phyloP scores from a whole-genome alignment of 192 early-diverging fungal genomes.

The Coemansia sp. region DNA sequence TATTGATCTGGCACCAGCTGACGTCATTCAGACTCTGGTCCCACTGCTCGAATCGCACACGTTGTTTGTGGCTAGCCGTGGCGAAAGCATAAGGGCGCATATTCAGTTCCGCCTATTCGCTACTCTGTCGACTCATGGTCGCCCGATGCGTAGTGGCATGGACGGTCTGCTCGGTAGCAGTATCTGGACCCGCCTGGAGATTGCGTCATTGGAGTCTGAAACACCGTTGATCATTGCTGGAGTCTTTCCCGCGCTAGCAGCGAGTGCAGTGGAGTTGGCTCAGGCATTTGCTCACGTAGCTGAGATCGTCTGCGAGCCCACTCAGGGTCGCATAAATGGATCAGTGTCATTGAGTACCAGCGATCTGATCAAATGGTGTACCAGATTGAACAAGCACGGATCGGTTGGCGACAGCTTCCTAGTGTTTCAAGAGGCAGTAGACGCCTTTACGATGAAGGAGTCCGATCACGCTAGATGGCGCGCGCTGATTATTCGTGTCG shows the following conservation, averaged over 20 bases:
- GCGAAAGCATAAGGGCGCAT: constrained; percentile 81
- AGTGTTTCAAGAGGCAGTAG: constrained; percentile 81
- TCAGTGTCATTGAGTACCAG: constrained; percentile 68
- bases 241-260: constrained; percentile 44
- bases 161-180: constrained; percentile 54
- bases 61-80: constrained; percentile 88
- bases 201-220: constrained; percentile 59
- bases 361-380: constrained; percentile 92
- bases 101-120: constrained; percentile 91
- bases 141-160: constrained; percentile 41
- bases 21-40: constrained; percentile 89
- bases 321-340: constrained; percentile 42
- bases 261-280: constrained; percentile 60
- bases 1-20: constrained; percentile 92
- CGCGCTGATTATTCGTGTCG: constrained; percentile 61
- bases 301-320: constrained; percentile 38
- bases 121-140: constrained; percentile 65
- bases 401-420: constrained; percentile 22
- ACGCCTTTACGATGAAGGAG: constrained; percentile 85
- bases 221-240: constrained; percentile 29
- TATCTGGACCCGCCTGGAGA: constrained; percentile 79
- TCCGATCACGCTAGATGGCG: constrained; percentile 66
- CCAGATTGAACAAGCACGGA: constrained; percentile 57
- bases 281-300: constrained; percentile 50
- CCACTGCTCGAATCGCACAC: constrained; percentile 86